Percentiles rank a stretch among this genome's conserved stretches.
Evolutionary conservation across 768 basidiomycete species (phyloP).

Genomic region (Cystoderma amianthinum): DNA sequence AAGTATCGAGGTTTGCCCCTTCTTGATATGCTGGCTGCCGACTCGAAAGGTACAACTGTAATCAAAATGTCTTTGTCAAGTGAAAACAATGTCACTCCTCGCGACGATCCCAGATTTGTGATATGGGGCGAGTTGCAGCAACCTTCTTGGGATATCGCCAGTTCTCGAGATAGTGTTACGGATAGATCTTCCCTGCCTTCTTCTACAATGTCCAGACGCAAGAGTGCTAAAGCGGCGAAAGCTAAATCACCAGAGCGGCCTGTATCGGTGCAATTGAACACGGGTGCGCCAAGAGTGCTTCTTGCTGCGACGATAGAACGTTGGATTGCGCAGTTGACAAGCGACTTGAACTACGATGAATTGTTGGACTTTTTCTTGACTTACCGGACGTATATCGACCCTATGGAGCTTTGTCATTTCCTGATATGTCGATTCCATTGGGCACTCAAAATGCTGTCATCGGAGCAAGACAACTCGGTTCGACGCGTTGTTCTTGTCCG

Average conservation of each 20-base stretch:
- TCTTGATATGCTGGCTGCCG: conserved; percentile 57
- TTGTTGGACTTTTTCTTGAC: conserved; percentile 89
- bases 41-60: conserved; percentile 54
- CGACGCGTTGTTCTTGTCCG: conserved; percentile 78
- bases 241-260: conserved; percentile 22
- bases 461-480: conserved; percentile 58
- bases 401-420: conserved; percentile 74
- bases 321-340: conserved; percentile 89
- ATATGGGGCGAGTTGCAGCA: conserved; percentile 70
- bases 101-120: conserved; percentile 87
- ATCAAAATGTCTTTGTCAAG: conserved; percentile 64
- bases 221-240: conserved; percentile 24
- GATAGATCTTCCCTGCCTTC: conserved; percentile 23
- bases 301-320: conserved; percentile 89
- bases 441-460: conserved; percentile 53
- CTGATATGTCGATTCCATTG: conserved; percentile 87
- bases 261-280: conserved; percentile 9
- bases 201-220: conserved; percentile 26
- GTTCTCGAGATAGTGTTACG: conserved; percentile 25
- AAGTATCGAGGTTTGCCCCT: conserved; percentile 73
- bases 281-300: conserved; percentile 37
- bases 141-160: conserved; percentile 23
- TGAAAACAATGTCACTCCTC: conserved; percentile 65
- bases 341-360: conserved; percentile 81
- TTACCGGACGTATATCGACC: conserved; percentile 78